Evolutionary conservation across 257 asterid species (phyloP).

Genomic region (Solanum gandarillasii): DNA sequence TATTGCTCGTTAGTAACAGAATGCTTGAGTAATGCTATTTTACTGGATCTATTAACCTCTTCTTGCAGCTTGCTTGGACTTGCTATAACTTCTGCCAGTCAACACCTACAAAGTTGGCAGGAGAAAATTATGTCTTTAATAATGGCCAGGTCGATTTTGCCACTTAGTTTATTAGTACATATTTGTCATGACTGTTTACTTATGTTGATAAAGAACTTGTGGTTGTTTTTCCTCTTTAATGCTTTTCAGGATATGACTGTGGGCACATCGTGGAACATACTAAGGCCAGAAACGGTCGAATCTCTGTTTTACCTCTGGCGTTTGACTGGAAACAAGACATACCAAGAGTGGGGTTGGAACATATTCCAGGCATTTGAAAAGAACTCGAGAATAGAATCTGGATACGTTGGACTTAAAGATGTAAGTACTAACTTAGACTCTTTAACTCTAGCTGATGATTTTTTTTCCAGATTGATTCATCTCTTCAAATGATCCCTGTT

Average conservation of each 20-base stretch:
- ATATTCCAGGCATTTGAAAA: conserved; percentile 95
- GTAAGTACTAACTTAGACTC: conserved; percentile 31
- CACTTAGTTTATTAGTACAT: not conserved
- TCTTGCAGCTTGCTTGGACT: conserved; percentile 92
- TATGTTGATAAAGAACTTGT: not conserved
- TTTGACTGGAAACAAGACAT: conserved; percentile 91
- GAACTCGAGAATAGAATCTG: conserved; percentile 77
- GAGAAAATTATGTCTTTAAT: conserved; percentile 82
- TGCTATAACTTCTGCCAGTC: conserved; percentile 96
- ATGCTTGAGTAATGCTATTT: not conserved
- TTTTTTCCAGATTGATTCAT: not conserved
- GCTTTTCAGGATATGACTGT: conserved; percentile 79
- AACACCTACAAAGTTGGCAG: conserved; percentile 96
- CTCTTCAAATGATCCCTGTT: not conserved
- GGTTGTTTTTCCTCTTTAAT: not conserved
- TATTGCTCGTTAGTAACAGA: not conserved
- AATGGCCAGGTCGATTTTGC: conserved; percentile 52
- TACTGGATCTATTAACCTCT: conserved; percentile 3
- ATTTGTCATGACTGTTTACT: not conserved
- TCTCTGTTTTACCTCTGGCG: conserved; percentile 97
- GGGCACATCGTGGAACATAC: conserved; percentile 99
- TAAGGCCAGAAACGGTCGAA: conserved; percentile 98
- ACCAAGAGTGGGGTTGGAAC: conserved; percentile 99
- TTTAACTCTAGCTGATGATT: not conserved
- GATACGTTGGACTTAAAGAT: conserved; percentile 95